These are phyloP conservation scores for Filobasidium wieringae DNA, from an alignment of 768 basidiomycete species.

Conservation along the genomic window DNA sequence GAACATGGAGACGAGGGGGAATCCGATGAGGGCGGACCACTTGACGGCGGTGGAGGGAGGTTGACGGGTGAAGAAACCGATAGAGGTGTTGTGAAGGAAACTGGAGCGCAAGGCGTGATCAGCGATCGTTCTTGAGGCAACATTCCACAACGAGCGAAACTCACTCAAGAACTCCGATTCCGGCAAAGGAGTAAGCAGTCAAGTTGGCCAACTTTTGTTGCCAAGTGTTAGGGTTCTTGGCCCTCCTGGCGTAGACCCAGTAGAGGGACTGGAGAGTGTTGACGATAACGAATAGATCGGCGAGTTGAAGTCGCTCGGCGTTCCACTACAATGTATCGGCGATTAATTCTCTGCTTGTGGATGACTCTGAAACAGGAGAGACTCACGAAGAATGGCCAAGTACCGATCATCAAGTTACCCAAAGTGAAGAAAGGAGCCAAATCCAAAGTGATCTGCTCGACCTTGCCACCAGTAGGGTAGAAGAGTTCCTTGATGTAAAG, in stretches of 20 bases:
- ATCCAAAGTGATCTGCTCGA: conserved; percentile 18
- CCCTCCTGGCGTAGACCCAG: conserved; percentile 25
- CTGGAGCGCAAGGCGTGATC: not conserved
- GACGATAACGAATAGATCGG: conserved; percentile 30
- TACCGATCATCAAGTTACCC: conserved; percentile 26
- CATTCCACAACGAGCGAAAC: not conserved
- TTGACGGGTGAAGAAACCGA: conserved; percentile 25
- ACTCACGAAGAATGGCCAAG: conserved; percentile 35
- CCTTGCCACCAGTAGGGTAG: conserved; percentile 17
- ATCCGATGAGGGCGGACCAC: conserved; percentile 19
- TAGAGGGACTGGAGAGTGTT: conserved; percentile 31
- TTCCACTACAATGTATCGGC: conserved; percentile 14
- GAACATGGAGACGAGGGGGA: conserved; percentile 23
- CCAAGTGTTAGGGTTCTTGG: conserved; percentile 20
- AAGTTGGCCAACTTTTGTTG: conserved; percentile 30
- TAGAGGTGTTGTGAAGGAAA: conserved; percentile 30
- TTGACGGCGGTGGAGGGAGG: conserved; percentile 25
- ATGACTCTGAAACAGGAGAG: not conserved
- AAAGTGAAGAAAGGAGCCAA: conserved; percentile 31
- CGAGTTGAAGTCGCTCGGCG: conserved; percentile 26
- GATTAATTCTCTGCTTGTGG: not conserved
- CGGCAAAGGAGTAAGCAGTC: conserved; percentile 32
- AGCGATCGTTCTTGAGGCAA: not conserved
- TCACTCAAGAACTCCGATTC: conserved; percentile 21
- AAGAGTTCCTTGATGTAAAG: conserved; percentile 31